These are phyloP conservation scores for Pythium brassicae DNA, from an alignment of 352 stramenopile genomes.

Conservation along the genomic window DNA sequence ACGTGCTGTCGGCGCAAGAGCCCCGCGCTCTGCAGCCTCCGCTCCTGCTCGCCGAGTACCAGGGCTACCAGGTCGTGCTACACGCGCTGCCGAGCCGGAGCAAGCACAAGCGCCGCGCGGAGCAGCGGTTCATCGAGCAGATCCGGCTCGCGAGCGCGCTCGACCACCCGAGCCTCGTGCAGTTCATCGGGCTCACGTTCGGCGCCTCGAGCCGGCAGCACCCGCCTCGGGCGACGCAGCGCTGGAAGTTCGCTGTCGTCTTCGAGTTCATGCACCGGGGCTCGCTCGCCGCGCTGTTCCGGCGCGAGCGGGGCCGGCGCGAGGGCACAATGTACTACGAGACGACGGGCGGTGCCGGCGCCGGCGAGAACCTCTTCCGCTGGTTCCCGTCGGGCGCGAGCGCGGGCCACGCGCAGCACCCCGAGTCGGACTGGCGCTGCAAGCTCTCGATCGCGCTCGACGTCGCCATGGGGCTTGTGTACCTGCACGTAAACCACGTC, in stretches of 20 bases:
- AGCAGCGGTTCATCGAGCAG: slow-evolving; percentile 63
- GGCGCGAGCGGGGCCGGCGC: slow-evolving; percentile 44
- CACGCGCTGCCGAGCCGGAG: slow-evolving; percentile 52
- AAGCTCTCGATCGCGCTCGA: slow-evolving; percentile 79
- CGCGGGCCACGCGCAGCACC: slow-evolving; percentile 9
- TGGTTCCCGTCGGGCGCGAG: slow-evolving; percentile 41
- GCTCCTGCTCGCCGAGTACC: slow-evolving; percentile 62
- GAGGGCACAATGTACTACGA: slow-evolving; percentile 47
- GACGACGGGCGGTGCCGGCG: slow-evolving; percentile 17
- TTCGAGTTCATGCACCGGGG: slow-evolving; percentile 77
- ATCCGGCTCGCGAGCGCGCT: slow-evolving; percentile 55
- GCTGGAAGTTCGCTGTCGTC: slow-evolving; percentile 64
- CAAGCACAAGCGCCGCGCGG: slow-evolving; percentile 26
- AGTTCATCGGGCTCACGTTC: slow-evolving; percentile 77
- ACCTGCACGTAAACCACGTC: slow-evolving; percentile 60
- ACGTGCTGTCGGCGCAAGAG: slow-evolving; percentile 6
- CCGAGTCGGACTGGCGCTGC: slow-evolving; percentile 51
- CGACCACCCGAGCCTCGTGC: slow-evolving; percentile 65
- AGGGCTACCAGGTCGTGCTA: slow-evolving; percentile 65
- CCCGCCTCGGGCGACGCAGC: slow-evolving; percentile 14
- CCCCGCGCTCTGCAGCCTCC: slow-evolving; percentile 11
- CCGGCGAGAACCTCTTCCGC: slow-evolving; percentile 43
- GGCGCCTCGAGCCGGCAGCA: slow-evolving; percentile 28
- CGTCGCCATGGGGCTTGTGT: slow-evolving; percentile 75
- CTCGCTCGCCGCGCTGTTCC: slow-evolving; percentile 56